A percentile compares a stretch with the other conserved stretches of the same genome.
phyloP scores from a whole-genome alignment of 139 green algal genomes.

The Desmodesmus armatus region DNA sequence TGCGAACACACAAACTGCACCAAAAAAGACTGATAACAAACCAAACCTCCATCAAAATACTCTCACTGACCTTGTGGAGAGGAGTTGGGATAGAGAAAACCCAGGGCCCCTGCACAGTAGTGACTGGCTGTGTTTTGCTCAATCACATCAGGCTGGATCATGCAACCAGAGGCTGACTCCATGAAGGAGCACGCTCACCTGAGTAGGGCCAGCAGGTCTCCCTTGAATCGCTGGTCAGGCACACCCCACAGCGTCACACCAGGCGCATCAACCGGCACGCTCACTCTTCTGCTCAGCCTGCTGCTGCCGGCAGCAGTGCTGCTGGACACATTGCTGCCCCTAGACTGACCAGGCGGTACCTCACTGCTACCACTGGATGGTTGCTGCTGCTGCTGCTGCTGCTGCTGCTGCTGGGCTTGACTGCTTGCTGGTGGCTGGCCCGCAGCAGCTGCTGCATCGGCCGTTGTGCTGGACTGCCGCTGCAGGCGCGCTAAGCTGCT shows the following conservation, averaged over 20 bases:
- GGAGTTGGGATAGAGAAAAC: no score
- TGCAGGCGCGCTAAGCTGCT: background rate
- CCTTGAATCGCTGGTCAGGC: background rate
- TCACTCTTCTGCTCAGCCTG: background rate
- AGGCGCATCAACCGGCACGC: background rate
- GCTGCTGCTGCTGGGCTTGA: background rate
- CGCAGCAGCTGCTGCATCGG: background rate
- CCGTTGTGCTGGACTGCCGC: background rate
- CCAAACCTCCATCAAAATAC: no score
- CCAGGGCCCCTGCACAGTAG: no score
- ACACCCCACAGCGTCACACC: background rate
- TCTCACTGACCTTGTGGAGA: no score
- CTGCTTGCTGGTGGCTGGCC: background rate
- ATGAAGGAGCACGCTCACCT: conserved; percentile 21
- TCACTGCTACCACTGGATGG: no score
- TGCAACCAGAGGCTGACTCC: no score
- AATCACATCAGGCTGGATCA: background rate
- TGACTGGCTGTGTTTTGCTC: no score
- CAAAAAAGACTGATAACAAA: no score
- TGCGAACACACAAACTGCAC: no score
- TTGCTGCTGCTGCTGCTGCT: conserved; percentile 12
- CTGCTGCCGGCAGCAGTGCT: conserved; percentile 16
- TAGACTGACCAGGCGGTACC: no score
- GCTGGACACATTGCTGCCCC: background rate
- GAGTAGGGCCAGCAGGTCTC: conserved; percentile 15